Base-by-base conservation (phyloP, 768 basidiomycete species). In the Gelatoporia subvermispora region DNA sequence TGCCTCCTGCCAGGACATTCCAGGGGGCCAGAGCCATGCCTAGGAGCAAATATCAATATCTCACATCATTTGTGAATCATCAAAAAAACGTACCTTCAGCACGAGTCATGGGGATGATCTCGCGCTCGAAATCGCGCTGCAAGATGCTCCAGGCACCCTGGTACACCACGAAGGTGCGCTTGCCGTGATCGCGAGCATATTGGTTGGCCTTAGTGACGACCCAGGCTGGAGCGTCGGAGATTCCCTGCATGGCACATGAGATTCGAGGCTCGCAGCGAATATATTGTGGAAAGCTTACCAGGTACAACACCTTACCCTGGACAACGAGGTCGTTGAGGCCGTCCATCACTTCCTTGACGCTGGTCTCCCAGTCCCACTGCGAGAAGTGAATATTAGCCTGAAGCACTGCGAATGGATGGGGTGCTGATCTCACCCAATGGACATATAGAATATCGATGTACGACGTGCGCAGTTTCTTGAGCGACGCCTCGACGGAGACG, bases 371-470 rank as follows among this genome's bases (percentile, higher is more conserved):
- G 51, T 73, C 73, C 73, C 72, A 67, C 60, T 66, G 65, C 4
- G 73, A 73, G 7, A 5, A 13, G 5, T 7, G 28, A 7, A 31
- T 38, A 34, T 78, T 57, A 50, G 79, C 77, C 51, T 77, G n/a
- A n/a, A n/a, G n/a, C n/a, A 31, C 13, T 31, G 72, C 28, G 28
- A 13, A 31, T 13, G 13, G 28, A 31, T 31, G 28, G 28, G 28
- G 28, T 13, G 5, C 13, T 13, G 28, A 7, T 31, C 77, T 73
- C 72, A 67, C 69, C 77, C 63, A 69, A 51, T 81, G 79, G 4
- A 79, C 55, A 50, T 81, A 80, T 21, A 81, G 59, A 42, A 82
- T 72, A 53, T 81, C 80, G 55, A 81, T 71, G 54, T 76, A 85
- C 18, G 73, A 66, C 0, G 81, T 83, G 35, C 78, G 65, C 20